Evolutionary conservation across 768 basidiomycete genomes (phyloP).

Genomic region (Pleurotus cornucopiae): DNA sequence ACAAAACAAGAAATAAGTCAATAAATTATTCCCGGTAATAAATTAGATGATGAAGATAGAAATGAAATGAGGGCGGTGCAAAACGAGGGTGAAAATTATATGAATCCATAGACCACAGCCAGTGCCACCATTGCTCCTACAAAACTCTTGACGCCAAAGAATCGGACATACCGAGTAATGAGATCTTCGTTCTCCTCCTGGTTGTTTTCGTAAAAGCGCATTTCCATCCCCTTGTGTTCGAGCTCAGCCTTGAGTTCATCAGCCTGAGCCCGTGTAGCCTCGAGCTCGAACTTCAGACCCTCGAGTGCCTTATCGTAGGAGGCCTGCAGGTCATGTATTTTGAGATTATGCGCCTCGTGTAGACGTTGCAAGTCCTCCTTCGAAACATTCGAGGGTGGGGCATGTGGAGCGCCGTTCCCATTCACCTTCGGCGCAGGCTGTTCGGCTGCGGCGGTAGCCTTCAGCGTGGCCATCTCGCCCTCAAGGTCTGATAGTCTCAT

Average conservation of each 20-base stretch:
- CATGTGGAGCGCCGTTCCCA: slow-evolving; percentile 34
- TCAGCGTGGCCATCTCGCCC: slow-evolving; percentile 68
- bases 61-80: slow-evolving; percentile 43
- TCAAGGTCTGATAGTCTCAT: slow-evolving; percentile 69
- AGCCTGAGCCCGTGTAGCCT: slow-evolving; percentile 42
- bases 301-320: slow-evolving; percentile 58
- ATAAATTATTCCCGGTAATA: slow-evolving; percentile 30
- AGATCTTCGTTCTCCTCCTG: slow-evolving; percentile 74
- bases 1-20: slow-evolving; percentile 23
- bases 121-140: slow-evolving; percentile 46
- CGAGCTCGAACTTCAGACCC: slow-evolving; percentile 52
- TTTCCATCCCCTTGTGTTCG: slow-evolving; percentile 74
- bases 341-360: slow-evolving; percentile 83
- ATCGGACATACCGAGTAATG: slow-evolving; percentile 72
- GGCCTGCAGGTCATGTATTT: slow-evolving; percentile 69
- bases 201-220: slow-evolving; percentile 73
- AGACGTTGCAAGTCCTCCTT: slow-evolving; percentile 74
- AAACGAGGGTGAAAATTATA: slow-evolving; percentile 27
- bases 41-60: slow-evolving; percentile 10
- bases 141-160: slow-evolving; percentile 57
- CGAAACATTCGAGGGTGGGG: slow-evolving; percentile 49
- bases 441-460: slow-evolving; percentile 49
- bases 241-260: slow-evolving; percentile 58
- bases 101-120: slow-evolving; percentile 51
- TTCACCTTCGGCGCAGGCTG: slow-evolving; percentile 52